A percentile compares a stretch with the other conserved stretches of the same genome.
These are phyloP conservation scores for Echinosphaeria canescens DNA, from an alignment of 2,329 filamentous ascomycete genomes.

Conservation along the genomic window DNA sequence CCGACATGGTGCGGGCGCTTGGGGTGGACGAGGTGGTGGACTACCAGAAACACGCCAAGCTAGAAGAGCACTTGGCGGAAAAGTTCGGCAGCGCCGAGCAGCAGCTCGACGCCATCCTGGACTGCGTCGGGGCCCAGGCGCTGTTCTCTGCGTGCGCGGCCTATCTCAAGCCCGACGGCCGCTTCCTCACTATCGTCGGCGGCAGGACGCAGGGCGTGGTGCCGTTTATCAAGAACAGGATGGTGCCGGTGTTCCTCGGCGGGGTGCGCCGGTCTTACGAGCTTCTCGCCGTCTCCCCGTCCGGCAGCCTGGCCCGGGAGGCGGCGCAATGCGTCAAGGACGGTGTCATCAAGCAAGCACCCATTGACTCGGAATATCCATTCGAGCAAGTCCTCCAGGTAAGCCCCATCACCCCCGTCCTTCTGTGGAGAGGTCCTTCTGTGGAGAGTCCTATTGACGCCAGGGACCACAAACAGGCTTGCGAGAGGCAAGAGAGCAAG, in stretches of 20 bases:
- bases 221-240: conserved; percentile 10
- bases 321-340: conserved; percentile 8
- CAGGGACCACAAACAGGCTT: no score
- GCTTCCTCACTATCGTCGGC: conserved; percentile 14
- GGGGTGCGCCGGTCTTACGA: conserved; percentile 10
- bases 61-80: conserved; percentile 13
- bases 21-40: conserved; percentile 25
- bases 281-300: conserved; percentile 9
- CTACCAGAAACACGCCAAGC: conserved; percentile 13
- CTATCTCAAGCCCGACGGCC: conserved; percentile 15
- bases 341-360: conserved; percentile 8
- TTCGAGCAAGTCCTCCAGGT: conserved; percentile 11
- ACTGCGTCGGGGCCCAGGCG: conserved; percentile 23
- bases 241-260: conserved; percentile 10
- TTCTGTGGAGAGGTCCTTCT: not conserved
- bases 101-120: conserved; percentile 20
- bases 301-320: conserved; percentile 8
- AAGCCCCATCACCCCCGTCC: conserved; percentile 1
- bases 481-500: conserved; percentile 10
- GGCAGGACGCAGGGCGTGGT: conserved; percentile 9
- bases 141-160: conserved; percentile 16
- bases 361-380: conserved; percentile 10
- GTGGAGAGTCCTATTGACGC: not conserved
- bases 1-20: conserved; percentile 18
- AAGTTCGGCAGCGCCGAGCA: conserved; percentile 9